Percentiles rank a stretch among this genome's conserved stretches.
Evolutionary conservation across 2,329 filamentous ascomycete genomes (phyloP).

Genomic region (Esteya vermicola): DNA sequence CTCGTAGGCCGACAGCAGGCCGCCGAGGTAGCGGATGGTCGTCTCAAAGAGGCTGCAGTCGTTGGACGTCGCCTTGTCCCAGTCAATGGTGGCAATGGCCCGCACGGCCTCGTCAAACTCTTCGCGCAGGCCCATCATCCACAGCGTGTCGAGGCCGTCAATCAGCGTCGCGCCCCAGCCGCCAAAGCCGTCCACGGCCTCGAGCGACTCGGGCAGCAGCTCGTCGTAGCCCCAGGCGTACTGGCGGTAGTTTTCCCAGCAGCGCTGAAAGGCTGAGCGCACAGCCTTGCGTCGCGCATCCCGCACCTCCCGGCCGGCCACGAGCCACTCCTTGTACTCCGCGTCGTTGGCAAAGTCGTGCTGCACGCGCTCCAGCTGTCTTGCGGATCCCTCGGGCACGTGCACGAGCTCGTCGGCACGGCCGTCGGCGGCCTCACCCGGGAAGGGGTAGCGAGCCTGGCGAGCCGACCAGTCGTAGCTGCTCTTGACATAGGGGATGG

Average conservation of each 20-base stretch:
- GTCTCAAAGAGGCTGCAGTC: conserved; percentile 64
- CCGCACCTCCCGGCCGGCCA: neutral
- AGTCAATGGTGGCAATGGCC: conserved; percentile 64
- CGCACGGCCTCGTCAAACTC: conserved; percentile 69
- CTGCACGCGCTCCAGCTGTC: neutral
- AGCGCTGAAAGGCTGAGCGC: conserved; percentile 15
- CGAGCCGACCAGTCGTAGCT: neutral
- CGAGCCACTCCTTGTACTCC: neutral
- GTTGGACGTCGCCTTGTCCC: conserved; percentile 45
- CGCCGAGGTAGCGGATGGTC: conserved; percentile 80
- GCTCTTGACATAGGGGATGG: too few relatives aligned
- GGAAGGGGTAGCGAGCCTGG: neutral
- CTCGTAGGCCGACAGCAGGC: conserved; percentile 74
- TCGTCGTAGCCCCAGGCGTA: conserved; percentile 80
- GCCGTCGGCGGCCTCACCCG: too few relatives aligned
- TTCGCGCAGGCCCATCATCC: conserved; percentile 67
- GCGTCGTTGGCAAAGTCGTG: neutral
- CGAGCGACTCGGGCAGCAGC: conserved; percentile 55
- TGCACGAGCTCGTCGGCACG: neutral
- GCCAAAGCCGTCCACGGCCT: conserved; percentile 68
- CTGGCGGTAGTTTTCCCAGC: conserved; percentile 31
- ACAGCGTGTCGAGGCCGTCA: conserved; percentile 69
- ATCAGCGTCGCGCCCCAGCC: conserved; percentile 83
- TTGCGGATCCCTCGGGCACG: neutral
- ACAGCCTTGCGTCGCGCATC: conserved; percentile 6